Evolutionary conservation across 2,329 filamentous ascomycete genomes (phyloP), one percentile per base, ranked within the genome.

Genomic region (Cercospora brassicicola): DNA sequence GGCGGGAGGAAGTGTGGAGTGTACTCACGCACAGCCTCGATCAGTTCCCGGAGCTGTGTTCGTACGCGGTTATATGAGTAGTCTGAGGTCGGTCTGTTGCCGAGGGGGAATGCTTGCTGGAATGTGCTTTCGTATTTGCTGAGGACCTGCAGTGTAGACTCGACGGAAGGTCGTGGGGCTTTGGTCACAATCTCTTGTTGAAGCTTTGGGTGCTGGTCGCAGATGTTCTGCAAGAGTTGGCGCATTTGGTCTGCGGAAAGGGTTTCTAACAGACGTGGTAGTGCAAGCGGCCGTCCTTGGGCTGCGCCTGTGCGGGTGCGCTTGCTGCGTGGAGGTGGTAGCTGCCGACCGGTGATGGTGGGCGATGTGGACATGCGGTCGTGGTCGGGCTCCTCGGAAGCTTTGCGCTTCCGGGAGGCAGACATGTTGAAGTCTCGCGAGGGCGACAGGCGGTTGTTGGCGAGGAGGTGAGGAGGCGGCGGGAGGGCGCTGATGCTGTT

Each of bases 1-100:
- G 95, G 95, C 11, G 95, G 95, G 2, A 99, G 88, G 76, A 96
- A 99, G 79, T 98, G 93, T 3, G 93, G 93, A 0, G 94, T 98
- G 78, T 96, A 99, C 77, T 99, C 95, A 78, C 91, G 90, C 55
- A 99, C 85, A 53, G 95, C 93, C 67, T 97, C 93, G 68, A 97
- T 88, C 26, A 99, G 86, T 67, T 92, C 89, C 28, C 89, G 83
- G 18, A 98, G 85, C 42, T 91, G 88, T 72, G 94, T 91, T 74
- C 91, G 92, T 64, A 98, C 92, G 74, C 95, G 89, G 78, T 97
- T 96, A 79, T 97, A 99, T 61, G 93, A 90, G 81, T 98, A 98
- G 79, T 98, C 94, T 51, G 93, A 93, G 67, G 89, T 92, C 11
- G 90, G 87, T 73, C 93, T 90, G 76, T 93, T 92, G 74, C 96